These are phyloP conservation scores for Blastomyces silverae DNA, from an alignment of 2,329 filamentous ascomycete species.

Conservation along the genomic window DNA sequence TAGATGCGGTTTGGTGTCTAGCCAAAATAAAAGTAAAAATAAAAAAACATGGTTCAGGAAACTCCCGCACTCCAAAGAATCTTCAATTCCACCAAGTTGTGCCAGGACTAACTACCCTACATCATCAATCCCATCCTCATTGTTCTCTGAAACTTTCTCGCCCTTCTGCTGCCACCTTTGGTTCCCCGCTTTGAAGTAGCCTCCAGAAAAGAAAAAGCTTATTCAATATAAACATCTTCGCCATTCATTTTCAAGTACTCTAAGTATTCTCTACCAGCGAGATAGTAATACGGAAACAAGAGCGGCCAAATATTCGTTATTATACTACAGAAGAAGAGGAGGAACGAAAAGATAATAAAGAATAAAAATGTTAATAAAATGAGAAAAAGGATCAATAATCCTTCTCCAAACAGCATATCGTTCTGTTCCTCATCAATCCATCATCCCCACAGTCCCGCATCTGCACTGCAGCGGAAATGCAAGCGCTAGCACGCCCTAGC, in stretches of 20 bases:
- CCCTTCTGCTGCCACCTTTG: not conserved
- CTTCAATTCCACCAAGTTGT: no score
- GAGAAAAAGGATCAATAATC: no score
- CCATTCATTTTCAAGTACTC: not conserved
- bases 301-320: not conserved
- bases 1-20: no score
- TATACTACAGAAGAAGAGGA: not conserved
- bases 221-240: not conserved
- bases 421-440: not conserved
- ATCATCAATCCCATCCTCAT: no score
- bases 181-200: not conserved
- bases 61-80: no score
- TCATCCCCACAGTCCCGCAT: not conserved
- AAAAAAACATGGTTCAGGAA: no score
- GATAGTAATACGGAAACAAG: not conserved
- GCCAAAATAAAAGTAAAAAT: no score
- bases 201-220: not conserved
- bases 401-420: not conserved
- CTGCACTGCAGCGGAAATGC: constrained; percentile 6
- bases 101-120: no score
- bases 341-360: no score
- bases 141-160: no score
- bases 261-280: not conserved
- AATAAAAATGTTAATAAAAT: no score
- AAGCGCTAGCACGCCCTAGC: constrained; percentile 2